These are phyloP conservation scores for Vaccinium vitisidaea DNA, from an alignment of 148 eudicot species.

Conservation along the genomic window DNA sequence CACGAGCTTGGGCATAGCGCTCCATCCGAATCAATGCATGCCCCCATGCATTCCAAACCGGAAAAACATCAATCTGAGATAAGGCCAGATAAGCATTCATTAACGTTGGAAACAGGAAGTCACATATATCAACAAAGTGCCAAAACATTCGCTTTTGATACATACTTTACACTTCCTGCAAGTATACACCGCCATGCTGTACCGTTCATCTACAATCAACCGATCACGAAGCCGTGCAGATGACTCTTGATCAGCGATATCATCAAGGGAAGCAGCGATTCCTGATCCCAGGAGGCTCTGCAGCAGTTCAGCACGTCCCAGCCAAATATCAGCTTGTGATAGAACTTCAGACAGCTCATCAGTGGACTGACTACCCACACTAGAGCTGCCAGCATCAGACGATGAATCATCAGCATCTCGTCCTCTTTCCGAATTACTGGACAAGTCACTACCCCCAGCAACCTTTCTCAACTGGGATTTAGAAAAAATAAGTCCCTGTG, in stretches of 20 bases:
- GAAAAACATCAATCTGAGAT: conserved; percentile 86
- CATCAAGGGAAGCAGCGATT: conserved; percentile 94
- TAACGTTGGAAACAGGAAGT: neutral
- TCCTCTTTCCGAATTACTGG: conserved; percentile 61
- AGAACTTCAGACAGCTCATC: conserved; percentile 77
- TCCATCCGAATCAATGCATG: conserved; percentile 97
- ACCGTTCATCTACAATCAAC: conserved; percentile 75
- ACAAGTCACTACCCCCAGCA: conserved; percentile 59
- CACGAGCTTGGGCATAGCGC: conserved; percentile 98
- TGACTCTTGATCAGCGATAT: conserved; percentile 90
- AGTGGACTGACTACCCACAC: conserved; percentile 64
- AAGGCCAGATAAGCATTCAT: conserved; percentile 14
- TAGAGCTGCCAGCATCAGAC: conserved; percentile 90
- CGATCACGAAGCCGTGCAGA: conserved; percentile 89
- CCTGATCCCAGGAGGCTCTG: conserved; percentile 98
- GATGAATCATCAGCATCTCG: conserved; percentile 80
- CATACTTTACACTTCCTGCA: conserved; percentile 94
- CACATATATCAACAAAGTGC: neutral
- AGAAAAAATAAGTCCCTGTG: conserved; percentile 79
- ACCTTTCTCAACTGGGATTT: conserved; percentile 77
- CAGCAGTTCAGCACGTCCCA: conserved; percentile 86
- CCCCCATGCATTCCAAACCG: conserved; percentile 99
- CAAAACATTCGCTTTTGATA: neutral
- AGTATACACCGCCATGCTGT: conserved; percentile 99
- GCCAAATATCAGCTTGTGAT: conserved; percentile 80